Percentiles rank a stretch among this genome's conserved stretches.
These are phyloP conservation scores for Lepiota brunneoincarnata DNA, from an alignment of 768 basidiomycete species.

Conservation along the genomic window DNA sequence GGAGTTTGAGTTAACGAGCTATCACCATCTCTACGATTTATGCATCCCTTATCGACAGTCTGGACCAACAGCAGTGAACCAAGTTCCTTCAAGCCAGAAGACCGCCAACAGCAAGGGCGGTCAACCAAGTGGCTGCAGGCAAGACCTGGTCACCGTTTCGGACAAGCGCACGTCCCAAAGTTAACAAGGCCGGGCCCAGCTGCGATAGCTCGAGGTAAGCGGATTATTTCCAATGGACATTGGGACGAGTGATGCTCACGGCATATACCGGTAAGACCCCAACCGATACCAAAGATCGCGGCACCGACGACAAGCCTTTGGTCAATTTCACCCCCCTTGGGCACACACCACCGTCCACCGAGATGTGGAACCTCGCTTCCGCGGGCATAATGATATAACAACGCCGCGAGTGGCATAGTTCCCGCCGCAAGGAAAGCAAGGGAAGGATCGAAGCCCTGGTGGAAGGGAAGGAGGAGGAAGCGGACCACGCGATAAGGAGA, in stretches of 20 bases:
- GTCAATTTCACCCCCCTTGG: conserved; percentile 40
- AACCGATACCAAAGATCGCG: conserved; percentile 58
- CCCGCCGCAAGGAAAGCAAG: conserved; percentile 52
- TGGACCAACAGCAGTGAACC: background rate
- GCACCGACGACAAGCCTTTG: conserved; percentile 45
- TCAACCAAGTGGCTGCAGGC: conserved; percentile 39
- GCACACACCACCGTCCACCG: conserved; percentile 43
- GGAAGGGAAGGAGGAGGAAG: conserved; percentile 50
- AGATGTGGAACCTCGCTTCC: conserved; percentile 36
- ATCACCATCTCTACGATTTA: background rate
- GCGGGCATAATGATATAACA: conserved; percentile 41
- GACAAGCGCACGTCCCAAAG: conserved; percentile 46
- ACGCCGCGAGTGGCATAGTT: conserved; percentile 44
- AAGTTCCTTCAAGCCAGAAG: conserved; percentile 24
- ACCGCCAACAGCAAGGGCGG: conserved; percentile 37
- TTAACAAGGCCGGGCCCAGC: conserved; percentile 66
- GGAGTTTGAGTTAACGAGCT: no score
- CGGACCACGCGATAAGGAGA: conserved; percentile 46
- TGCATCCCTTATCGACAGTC: background rate
- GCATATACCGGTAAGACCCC: conserved; percentile 60
- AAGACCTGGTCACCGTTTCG: conserved; percentile 29
- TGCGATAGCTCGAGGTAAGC: conserved; percentile 19
- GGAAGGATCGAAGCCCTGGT: conserved; percentile 52
- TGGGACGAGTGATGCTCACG: conserved; percentile 37
- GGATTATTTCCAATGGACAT: background rate